Evolutionary conservation across 1,284 basidiomycete genomes (phyloP), one percentile per base, ranked within the genome.

Genomic region (Boletus semigastroideus): DNA sequence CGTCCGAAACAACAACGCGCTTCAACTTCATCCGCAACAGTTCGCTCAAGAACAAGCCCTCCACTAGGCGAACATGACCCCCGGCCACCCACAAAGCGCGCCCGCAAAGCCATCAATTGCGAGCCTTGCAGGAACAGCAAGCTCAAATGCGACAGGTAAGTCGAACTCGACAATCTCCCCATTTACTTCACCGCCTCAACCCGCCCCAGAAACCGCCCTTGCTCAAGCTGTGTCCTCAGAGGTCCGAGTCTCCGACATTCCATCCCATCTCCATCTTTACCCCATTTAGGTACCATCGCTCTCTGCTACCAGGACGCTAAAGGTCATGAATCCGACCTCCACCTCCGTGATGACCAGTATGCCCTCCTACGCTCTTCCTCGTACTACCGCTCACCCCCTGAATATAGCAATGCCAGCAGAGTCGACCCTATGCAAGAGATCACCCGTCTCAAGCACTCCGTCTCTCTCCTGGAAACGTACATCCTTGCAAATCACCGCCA

Each of bases 51-150:
- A 52, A 74, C 77, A 0, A 78, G 79, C 19, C 71, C 72, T 0
- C 73, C 76, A 2, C 75, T 72, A 5, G 60, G 63, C 36, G 66
- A 66, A 13, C 79, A 78, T 25, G 82, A 84, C 60, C 73, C 76
- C 22, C 74, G 81, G 0, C 82, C 82, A 0, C 85, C 87, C 3
- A 80, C 85, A 33, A 90, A 90, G 71, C 80, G 87, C 43, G 85
- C 88, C 0, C 78, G 88, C 55, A 90, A 90, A 64, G 87, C 89
- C 17, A 89, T 91, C 62, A 91, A 91, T 71, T 91, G 88, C 64
- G 87, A 90, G 60, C 88, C 88, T 1, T 91, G 88, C 71, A 79
- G 88, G 64, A 86, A 83, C 63, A 87, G 85, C 75, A 90, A 91
- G 69, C 80, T 91, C 59, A 90, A 91, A 72, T 91, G 88, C 73